These are phyloP conservation scores for Nelumbo lutea DNA, from an alignment of 164 flowering plant genomes.

Conservation along the genomic window DNA sequence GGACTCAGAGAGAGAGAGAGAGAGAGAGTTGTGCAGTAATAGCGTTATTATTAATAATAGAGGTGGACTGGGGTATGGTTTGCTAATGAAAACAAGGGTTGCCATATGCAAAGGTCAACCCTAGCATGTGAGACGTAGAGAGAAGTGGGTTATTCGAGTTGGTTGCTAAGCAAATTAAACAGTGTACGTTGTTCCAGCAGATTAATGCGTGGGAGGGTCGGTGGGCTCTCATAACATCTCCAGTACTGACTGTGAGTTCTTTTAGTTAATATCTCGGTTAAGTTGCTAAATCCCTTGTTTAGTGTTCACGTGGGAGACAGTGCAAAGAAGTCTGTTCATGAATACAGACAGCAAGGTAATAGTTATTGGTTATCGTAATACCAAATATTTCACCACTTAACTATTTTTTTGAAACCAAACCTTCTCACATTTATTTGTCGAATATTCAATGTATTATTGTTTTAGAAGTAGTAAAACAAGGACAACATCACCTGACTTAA, in stretches of 20 bases:
- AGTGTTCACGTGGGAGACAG: slow-evolving; percentile 15
- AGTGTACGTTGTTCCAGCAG: too few species aligned
- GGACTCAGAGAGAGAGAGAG: too few species aligned
- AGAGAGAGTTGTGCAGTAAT: too few species aligned
- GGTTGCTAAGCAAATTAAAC: slow-evolving; percentile 16
- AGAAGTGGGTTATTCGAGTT: slow-evolving; percentile 18
- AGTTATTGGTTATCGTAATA: too few species aligned
- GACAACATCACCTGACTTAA: slow-evolving; percentile 22
- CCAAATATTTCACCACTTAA: too few species aligned
- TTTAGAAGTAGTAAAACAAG: slow-evolving; percentile 21
- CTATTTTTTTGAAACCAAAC: slow-evolving; percentile 1
- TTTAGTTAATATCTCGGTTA: too few species aligned
- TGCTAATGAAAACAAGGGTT: too few species aligned
- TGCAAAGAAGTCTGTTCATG: slow-evolving; percentile 22
- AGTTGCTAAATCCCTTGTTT: too few species aligned
- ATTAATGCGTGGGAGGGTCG: slow-evolving; percentile 8
- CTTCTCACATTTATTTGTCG: slow-evolving; percentile 19
- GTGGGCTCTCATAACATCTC: slow-evolving; percentile 4
- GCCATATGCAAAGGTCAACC: slow-evolving; percentile 31
- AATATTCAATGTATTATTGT: slow-evolving; percentile 15
- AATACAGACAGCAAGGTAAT: background rate
- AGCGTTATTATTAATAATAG: too few species aligned
- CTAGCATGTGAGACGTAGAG: slow-evolving; percentile 44
- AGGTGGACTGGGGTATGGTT: too few species aligned
- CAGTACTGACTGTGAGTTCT: too few species aligned